These are phyloP conservation scores for Themeda triandra DNA, from an alignment of 176 grass and related monocot genomes.

Conservation along the genomic window DNA sequence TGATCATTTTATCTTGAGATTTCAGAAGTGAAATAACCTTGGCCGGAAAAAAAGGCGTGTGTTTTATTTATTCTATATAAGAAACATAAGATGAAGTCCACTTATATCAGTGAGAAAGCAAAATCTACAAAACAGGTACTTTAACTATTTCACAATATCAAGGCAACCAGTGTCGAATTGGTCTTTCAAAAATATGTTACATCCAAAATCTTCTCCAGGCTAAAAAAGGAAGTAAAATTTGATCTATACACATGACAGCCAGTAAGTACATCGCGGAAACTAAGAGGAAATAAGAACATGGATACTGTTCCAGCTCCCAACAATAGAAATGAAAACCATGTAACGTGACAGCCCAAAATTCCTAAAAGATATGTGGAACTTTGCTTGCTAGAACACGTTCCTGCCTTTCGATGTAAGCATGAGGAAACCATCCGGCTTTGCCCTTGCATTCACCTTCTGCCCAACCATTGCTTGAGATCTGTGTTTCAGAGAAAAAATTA, in stretches of 20 bases:
- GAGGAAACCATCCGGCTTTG: constrained; percentile 95
- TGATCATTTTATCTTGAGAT: neutral
- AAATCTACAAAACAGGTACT: neutral
- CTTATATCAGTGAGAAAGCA: neutral
- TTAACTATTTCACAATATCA: neutral
- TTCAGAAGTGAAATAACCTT: neutral
- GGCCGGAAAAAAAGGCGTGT: neutral
- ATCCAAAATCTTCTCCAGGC: neutral
- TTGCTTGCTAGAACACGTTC: constrained; percentile 84
- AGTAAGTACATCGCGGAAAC: neutral
- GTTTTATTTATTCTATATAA: neutral
- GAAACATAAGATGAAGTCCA: neutral
- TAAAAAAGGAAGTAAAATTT: neutral
- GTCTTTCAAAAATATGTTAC: neutral
- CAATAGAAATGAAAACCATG: constrained; percentile 8
- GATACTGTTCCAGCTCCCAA: constrained; percentile 6
- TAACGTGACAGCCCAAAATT: neutral
- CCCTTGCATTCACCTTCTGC: constrained; percentile 97
- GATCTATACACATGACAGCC: constrained; percentile 25
- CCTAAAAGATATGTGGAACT: constrained; percentile 83
- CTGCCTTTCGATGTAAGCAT: constrained; percentile 60
- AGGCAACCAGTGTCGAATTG: neutral
- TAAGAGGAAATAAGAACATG: neutral
- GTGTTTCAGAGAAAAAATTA: neutral
- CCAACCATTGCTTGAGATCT: constrained; percentile 88